These are phyloP conservation scores for Carex pumila DNA, from an alignment of 176 grass and related monocot species.

Conservation along the genomic window DNA sequence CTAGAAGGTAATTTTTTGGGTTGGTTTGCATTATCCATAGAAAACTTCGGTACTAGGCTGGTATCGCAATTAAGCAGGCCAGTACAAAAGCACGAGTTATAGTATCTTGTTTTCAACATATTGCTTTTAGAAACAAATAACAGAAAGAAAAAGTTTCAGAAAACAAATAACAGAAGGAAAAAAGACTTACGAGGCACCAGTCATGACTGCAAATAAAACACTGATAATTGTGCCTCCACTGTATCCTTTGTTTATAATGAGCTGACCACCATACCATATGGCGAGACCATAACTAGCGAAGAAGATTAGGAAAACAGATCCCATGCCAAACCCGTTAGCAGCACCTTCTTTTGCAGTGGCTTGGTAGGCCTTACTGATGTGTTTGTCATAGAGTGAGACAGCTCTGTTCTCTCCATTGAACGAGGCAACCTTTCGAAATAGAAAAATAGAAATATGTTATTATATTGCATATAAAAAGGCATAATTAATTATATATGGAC, in stretches of 20 bases:
- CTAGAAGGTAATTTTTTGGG: neutral
- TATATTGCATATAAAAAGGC: neutral
- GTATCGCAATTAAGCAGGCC: neutral
- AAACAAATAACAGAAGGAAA: neutral
- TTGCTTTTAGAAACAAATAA: neutral
- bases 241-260: constrained; percentile 12
- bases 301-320: neutral
- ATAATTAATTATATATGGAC: neutral
- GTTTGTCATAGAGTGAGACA: neutral
- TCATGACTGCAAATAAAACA: constrained; percentile 14
- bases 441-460: neutral
- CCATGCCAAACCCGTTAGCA: constrained; percentile 12
- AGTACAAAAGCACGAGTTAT: neutral
- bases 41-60: neutral
- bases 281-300: constrained; percentile 7
- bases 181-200: constrained; percentile 13
- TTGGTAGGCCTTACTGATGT: neutral
- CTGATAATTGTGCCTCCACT: constrained; percentile 14
- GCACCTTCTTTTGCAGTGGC: constrained; percentile 13
- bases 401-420: constrained; percentile 11
- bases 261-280: constrained; percentile 18
- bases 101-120: neutral
- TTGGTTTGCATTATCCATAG: neutral
- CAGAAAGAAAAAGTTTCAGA: neutral
- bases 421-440: constrained; percentile 12